A percentile compares a stretch with the other conserved stretches of the same genome.
These are phyloP conservation scores for Cutaneotrichosporon arboriforme DNA, from an alignment of 1,284 basidiomycete species.

Conservation along the genomic window DNA sequence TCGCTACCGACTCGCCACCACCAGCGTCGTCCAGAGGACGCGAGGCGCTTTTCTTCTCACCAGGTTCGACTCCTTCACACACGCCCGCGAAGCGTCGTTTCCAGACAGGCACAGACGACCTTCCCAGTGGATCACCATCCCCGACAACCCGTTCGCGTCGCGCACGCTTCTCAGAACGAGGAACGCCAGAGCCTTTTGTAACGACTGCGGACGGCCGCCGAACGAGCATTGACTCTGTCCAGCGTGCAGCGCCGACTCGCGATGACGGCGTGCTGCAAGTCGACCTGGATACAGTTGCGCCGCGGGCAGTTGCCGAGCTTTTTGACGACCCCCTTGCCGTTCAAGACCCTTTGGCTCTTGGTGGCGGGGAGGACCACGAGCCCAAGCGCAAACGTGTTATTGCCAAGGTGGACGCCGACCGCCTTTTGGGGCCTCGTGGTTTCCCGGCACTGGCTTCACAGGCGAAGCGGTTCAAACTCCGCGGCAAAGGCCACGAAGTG, in stretches of 20 bases:
- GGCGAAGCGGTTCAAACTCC: slow-evolving; percentile 66
- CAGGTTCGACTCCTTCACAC: background rate
- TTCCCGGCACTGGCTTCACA: slow-evolving; percentile 69
- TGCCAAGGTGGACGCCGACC: slow-evolving; percentile 64
- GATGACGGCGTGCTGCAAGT: background rate
- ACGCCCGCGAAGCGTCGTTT: background rate
- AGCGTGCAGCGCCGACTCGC: too few species aligned
- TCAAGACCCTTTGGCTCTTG: slow-evolving; percentile 10
- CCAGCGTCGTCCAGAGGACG: slow-evolving; percentile 2
- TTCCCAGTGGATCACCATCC: background rate
- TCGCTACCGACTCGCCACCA: slow-evolving; percentile 28
- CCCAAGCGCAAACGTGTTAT: slow-evolving; percentile 55
- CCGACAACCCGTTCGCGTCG: too few species aligned
- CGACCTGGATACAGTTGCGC: background rate
- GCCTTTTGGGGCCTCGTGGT: slow-evolving; percentile 63
- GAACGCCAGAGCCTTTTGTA: too few species aligned
- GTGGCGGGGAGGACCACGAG: slow-evolving; percentile 22
- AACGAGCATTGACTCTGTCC: too few species aligned
- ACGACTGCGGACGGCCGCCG: too few species aligned
- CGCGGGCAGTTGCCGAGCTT: background rate
- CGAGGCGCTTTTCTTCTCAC: slow-evolving; percentile 5
- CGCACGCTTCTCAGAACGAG: too few species aligned
- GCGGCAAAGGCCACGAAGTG: slow-evolving; percentile 86
- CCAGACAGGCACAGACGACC: too few species aligned
- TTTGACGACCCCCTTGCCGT: slow-evolving; percentile 9